Base-by-base conservation (phyloP, 2,329 filamentous ascomycete genomes). In the Dactylellina parvicollis region DNA sequence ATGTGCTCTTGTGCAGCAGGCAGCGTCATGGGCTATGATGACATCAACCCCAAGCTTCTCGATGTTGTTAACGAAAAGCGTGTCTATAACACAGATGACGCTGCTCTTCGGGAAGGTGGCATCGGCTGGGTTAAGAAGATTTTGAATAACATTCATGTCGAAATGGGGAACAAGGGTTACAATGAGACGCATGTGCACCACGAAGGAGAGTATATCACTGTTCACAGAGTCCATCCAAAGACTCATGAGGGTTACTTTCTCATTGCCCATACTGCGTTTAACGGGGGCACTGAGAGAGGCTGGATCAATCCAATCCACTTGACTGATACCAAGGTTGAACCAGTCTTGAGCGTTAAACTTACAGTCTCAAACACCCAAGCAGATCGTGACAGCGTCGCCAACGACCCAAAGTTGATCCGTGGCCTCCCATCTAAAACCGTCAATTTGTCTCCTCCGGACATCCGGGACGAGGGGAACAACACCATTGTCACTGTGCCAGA, bases 11-110 rank as follows among this genome's bases (percentile, higher is more conserved):
- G 92, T 77, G 92, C 94, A 1, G 93, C 90, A 5, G 95, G 95
- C 46, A 98, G 95, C 79, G 95, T 98, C 50, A 96, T 98, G 88
- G 95, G 95, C 1, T 98, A 96, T 78, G 95, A 99, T 79, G 95
- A 99, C 80, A 88, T 98, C 72, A 99, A 98, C 77, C 95, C 95
- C 0, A 89, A 90, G 77, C 85, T 97, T 62, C 88, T 99, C n/a
- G 92, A 99, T 78, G 86, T 99, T 14, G 95, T 99, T 14, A 88
- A 92, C 60, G 95, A 99, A 81, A 96, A 87, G 22, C 86, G 95
- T 32, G 83, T 90, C 1, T 99, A 99, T 81, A 74, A 71, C 40
- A 75, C 0, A 95, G 57, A 67, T 47, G 65, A 75, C 38, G 52
- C 74, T 18, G 69, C 76, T 42, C 70, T 75, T 28, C 66, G 62